A percentile compares a stretch with the other conserved stretches of the same genome.
phyloP scores from a whole-genome alignment of 495 filamentous ascomycete genomes.

The Podospora pseudocomata region DNA sequence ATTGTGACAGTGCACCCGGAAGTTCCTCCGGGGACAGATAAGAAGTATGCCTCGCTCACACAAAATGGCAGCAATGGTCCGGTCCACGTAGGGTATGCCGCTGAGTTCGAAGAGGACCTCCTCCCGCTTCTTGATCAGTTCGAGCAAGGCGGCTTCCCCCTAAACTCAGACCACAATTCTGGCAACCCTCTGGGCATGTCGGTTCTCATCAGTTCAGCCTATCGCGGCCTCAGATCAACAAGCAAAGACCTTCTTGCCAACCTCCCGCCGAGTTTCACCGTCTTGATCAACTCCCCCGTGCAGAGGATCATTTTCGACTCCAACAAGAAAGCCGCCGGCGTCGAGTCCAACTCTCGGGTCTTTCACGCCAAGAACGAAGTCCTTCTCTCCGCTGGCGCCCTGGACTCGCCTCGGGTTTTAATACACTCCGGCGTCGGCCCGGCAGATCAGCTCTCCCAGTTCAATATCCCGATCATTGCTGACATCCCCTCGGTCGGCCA shows the following conservation, averaged over 20 bases:
- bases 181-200: slow-evolving; percentile 59
- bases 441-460: slow-evolving; percentile 45
- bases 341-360: slow-evolving; percentile 31
- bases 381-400: slow-evolving; percentile 54
- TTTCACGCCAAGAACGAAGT: slow-evolving; percentile 54
- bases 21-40: slow-evolving; percentile 34
- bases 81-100: slow-evolving; percentile 46
- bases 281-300: slow-evolving; percentile 48
- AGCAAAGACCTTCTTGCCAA: slow-evolving; percentile 47
- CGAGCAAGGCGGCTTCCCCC: slow-evolving; percentile 43
- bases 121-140: slow-evolving; percentile 36
- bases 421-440: slow-evolving; percentile 66
- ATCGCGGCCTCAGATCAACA: slow-evolving; percentile 49
- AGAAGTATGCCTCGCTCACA: slow-evolving; percentile 32
- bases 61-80: slow-evolving; percentile 52
- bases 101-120: slow-evolving; percentile 50
- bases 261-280: slow-evolving; percentile 48
- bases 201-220: slow-evolving; percentile 45
- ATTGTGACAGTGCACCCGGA: slow-evolving; percentile 52
- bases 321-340: slow-evolving; percentile 51
- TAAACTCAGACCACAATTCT: slow-evolving; percentile 56
- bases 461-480: slow-evolving; percentile 49
- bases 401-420: slow-evolving; percentile 58
- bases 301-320: slow-evolving; percentile 48
- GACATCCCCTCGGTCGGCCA: slow-evolving; percentile 52